A percentile compares a stretch with the other conserved stretches of the same genome.
phyloP scores from a whole-genome alignment of 2,329 filamentous ascomycete species.

The Pyrenophora tritici-repentis region DNA sequence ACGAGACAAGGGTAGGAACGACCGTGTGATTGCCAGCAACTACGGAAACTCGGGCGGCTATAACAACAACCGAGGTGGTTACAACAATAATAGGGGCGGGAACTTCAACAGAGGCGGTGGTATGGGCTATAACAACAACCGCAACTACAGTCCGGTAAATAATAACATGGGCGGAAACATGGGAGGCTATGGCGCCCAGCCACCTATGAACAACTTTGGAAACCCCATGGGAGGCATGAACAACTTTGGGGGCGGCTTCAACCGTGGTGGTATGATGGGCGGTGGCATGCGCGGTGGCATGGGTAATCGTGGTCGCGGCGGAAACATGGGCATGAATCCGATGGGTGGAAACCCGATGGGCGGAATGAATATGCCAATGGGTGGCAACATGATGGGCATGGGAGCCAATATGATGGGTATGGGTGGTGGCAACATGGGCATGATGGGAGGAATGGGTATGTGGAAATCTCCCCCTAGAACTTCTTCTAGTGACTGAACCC shows the following conservation, averaged over 20 bases:
- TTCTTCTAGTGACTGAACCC: constrained; percentile 5
- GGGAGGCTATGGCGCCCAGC: constrained; percentile 53
- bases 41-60: constrained; percentile 56
- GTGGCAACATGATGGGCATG: constrained; percentile 49
- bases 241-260: constrained; percentile 47
- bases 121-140: constrained; percentile 44
- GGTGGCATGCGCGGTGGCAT: constrained; percentile 53
- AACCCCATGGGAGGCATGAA: constrained; percentile 44
- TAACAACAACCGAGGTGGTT: constrained; percentile 48
- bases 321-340: constrained; percentile 43
- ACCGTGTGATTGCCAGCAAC: constrained; percentile 54
- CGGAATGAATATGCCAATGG: constrained; percentile 48
- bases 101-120: constrained; percentile 40
- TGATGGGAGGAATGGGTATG: constrained; percentile 43
- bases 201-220: constrained; percentile 55
- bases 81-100: constrained; percentile 39
- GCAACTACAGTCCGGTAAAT: constrained; percentile 43
- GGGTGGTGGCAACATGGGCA: constrained; percentile 40
- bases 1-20: constrained; percentile 68
- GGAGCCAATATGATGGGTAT: constrained; percentile 43
- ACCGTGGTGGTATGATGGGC: constrained; percentile 51
- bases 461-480: constrained; percentile 11
- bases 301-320: constrained; percentile 50
- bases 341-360: constrained; percentile 46
- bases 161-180: constrained; percentile 48